Evolutionary conservation across 2,329 filamentous ascomycete species (phyloP), one percentile per base, ranked within the genome.

Genomic region (Emergomyces pasteurianus): DNA sequence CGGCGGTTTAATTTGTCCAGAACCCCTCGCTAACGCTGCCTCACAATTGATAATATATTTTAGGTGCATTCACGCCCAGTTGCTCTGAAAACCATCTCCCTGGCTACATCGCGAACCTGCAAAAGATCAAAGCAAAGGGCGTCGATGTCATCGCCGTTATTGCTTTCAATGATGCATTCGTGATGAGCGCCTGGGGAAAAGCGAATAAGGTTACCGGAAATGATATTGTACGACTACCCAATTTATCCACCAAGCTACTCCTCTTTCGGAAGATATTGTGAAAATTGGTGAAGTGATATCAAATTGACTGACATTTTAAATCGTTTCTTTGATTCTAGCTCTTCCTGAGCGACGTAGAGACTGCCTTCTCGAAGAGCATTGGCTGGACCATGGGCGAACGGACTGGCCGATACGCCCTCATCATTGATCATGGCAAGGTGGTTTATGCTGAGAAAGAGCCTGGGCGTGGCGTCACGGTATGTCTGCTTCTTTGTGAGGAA

Each of bases 101-200:
- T 63, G 87, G 87, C 64, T 95, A 90, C 82, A 83, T 92, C 68
- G 77, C 83, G 74, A 86, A 89, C 73, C 78, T 86, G 67, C 79
- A 83, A 59, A 80, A 86, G 71, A 80, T 95, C 75, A 86, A 86
- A 78, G 78, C 79, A 72, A 92, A 92, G 82, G 90, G 89, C 69
- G 88, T 95, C 67, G 90, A 95, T 75, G 76, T 87, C 65, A 84
- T 95, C 69, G 83, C 90, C 67, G 84, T 94, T 71, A 86, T 95
- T 70, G 88, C 90, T 63, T 87, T 80, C 80, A 95, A 95, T 77
- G 91, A 95, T 77, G 80, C 86, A 65, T 95, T 81, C 72, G 90
- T 95, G 74, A 92, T 92, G 89, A 86, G 85, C 69, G 90, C 88
- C 60, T 94, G 89, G 89, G 87, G 85, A 77, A 95, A 95, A 83